phyloP scores from a whole-genome alignment of 106 monocot species.

The Dioscorea zingiberensis region DNA sequence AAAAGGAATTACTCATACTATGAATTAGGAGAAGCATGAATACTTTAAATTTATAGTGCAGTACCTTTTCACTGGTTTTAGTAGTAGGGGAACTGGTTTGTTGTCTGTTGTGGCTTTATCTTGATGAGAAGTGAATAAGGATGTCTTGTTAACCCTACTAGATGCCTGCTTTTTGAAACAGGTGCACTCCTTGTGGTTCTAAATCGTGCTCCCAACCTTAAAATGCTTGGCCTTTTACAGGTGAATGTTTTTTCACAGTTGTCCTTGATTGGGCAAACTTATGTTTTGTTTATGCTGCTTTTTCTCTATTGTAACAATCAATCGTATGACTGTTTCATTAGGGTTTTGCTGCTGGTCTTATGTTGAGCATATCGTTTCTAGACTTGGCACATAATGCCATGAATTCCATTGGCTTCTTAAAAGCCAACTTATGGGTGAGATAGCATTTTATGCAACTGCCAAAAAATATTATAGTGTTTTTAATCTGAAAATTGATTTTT shows the following conservation, averaged over 20 bases:
- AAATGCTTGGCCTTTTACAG: conserved; percentile 95
- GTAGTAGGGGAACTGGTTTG: no score
- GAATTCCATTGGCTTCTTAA: conserved; percentile 93
- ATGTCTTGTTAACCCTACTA: no score
- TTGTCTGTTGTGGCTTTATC: no score
- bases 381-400: conserved; percentile 98
- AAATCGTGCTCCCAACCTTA: conserved; percentile 69
- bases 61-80: no score
- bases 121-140: no score
- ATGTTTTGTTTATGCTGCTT: not conserved
- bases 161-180: conserved; percentile 9
- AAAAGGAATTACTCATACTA: no score
- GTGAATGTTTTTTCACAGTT: no score
- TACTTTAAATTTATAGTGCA: no score
- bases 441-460: not conserved
- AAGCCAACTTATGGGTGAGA: conserved; percentile 93
- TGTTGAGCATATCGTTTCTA: conserved; percentile 97
- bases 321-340: conserved; percentile 13
- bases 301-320: not conserved
- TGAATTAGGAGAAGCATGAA: no score
- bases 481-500: no score
- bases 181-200: conserved; percentile 86
- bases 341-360: conserved; percentile 99
- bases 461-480: not conserved
- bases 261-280: not conserved